Percentiles rank a stretch among this genome's conserved stretches.
phyloP scores from a whole-genome alignment of 352 stramenopile genomes.

The Phytopythium delawarense region DNA sequence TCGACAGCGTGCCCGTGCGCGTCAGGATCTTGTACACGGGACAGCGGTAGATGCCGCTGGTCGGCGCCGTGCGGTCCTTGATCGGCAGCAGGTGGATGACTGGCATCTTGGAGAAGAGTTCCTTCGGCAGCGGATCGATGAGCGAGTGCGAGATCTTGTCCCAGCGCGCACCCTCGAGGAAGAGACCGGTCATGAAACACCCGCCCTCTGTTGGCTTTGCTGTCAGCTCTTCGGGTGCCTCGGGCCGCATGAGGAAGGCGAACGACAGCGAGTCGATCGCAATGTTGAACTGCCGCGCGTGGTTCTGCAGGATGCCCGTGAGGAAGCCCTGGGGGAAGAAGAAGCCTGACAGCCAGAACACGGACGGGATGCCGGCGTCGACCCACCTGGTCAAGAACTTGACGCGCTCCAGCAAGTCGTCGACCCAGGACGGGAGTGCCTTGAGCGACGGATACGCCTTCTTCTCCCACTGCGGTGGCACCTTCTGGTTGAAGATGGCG shows the following conservation, averaged over 20 bases:
- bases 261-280: conserved; percentile 87
- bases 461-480: conserved; percentile 83
- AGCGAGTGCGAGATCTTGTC: conserved; percentile 48
- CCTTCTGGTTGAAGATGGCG: conserved; percentile 84
- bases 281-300: conserved; percentile 69
- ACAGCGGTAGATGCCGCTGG: conserved; percentile 81
- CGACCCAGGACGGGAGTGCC: conserved; percentile 81
- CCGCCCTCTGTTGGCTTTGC: conserved; percentile 20
- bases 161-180: conserved; percentile 37
- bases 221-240: conserved; percentile 39
- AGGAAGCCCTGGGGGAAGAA: conserved; percentile 82
- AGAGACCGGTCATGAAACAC: conserved; percentile 31
- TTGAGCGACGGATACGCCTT: conserved; percentile 92
- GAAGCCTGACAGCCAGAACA: conserved; percentile 80
- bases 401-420: conserved; percentile 79
- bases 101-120: conserved; percentile 87
- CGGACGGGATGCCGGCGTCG: conserved; percentile 35
- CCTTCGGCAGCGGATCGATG: conserved; percentile 77
- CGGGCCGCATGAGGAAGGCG: conserved; percentile 65
- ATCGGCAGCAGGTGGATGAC: conserved; percentile 72
- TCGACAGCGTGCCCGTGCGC: conserved; percentile 46
- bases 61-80: conserved; percentile 55
- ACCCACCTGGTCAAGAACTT: conserved; percentile 66
- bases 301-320: conserved; percentile 80
- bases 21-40: conserved; percentile 93